phyloP scores from a whole-genome alignment of 768 basidiomycete species.

The Pisolithus orientalis region DNA sequence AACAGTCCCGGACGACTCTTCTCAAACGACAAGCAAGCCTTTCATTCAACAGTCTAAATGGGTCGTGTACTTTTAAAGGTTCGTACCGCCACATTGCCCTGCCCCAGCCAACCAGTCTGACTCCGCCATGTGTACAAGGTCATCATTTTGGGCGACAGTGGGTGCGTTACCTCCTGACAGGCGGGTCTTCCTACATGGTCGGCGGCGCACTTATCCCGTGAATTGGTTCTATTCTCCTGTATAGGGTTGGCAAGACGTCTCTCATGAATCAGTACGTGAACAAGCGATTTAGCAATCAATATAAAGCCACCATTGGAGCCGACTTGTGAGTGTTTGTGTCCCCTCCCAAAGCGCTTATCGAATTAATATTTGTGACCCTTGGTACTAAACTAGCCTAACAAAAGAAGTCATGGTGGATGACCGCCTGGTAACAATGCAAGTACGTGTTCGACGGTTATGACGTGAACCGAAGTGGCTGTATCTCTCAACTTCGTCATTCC shows the following conservation, averaged over 20 bases:
- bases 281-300: constrained; percentile 99
- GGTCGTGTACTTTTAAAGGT: constrained; percentile 88
- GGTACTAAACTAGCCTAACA: constrained; percentile 57
- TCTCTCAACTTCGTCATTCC: background rate
- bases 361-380: constrained; percentile 11
- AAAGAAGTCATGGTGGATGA: constrained; percentile 99
- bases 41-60: constrained; percentile 36
- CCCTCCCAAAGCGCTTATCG: constrained; percentile 1
- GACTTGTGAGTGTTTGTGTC: constrained; percentile 67
- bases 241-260: constrained; percentile 96
- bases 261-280: constrained; percentile 99
- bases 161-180: constrained; percentile 45
- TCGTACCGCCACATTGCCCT: constrained; percentile 1
- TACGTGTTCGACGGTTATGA: constrained; percentile 24
- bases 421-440: constrained; percentile 98
- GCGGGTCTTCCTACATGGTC: constrained; percentile 4
- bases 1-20: no score
- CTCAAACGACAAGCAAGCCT: background rate
- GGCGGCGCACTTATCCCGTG: background rate
- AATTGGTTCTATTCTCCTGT: background rate
- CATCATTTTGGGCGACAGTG: constrained; percentile 98
- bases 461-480: background rate
- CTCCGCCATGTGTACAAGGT: constrained; percentile 46
- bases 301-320: constrained; percentile 98
- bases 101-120: background rate